Conservation (phyloP, 371 early-diverging fungal species). For the Globomyces sp. region DNA sequence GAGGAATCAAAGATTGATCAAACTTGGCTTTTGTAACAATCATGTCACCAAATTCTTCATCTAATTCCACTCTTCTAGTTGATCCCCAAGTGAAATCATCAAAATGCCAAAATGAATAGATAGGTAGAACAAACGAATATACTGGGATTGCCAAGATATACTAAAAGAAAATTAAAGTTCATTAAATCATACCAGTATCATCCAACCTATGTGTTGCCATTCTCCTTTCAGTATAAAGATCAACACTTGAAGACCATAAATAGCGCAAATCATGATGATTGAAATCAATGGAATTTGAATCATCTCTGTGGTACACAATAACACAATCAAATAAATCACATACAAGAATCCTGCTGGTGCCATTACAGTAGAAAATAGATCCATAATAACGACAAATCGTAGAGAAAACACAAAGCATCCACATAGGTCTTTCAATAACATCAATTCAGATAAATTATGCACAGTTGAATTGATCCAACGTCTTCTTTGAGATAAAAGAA, state of each 20-base stretch:
- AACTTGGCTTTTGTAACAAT: slow-evolving; percentile 51
- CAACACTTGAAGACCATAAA: slow-evolving; percentile 55
- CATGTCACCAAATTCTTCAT: slow-evolving; percentile 12
- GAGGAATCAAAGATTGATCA: slow-evolving; percentile 70
- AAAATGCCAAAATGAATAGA: slow-evolving; percentile 98
- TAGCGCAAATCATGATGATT: slow-evolving; percentile 40
- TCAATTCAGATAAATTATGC: slow-evolving; percentile 92
- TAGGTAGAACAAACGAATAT: slow-evolving; percentile 93
- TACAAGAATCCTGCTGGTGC: slow-evolving; percentile 68
- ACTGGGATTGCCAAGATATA: slow-evolving; percentile 78
- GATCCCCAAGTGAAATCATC: slow-evolving; percentile 94
- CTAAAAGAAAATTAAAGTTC: no score
- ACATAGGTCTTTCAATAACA: slow-evolving; percentile 83
- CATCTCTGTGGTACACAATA: slow-evolving; percentile 41
- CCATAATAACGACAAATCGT: slow-evolving; percentile 90
- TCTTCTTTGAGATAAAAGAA: slow-evolving; percentile 85
- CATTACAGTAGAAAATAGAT: slow-evolving; percentile 71
- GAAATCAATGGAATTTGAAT: slow-evolving; percentile 39
- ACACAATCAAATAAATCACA: slow-evolving; percentile 68
- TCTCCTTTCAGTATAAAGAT: slow-evolving; percentile 50
- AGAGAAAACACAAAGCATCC: slow-evolving; percentile 96
- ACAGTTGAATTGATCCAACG: slow-evolving; percentile 99
- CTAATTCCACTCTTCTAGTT: slow-evolving; percentile 29
- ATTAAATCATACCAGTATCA: slow-evolving; percentile 46
- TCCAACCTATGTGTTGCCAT: slow-evolving; percentile 58